Evolutionary conservation across 2,329 filamentous ascomycete species (phyloP).

Genomic region (Diplocarpon mali): DNA sequence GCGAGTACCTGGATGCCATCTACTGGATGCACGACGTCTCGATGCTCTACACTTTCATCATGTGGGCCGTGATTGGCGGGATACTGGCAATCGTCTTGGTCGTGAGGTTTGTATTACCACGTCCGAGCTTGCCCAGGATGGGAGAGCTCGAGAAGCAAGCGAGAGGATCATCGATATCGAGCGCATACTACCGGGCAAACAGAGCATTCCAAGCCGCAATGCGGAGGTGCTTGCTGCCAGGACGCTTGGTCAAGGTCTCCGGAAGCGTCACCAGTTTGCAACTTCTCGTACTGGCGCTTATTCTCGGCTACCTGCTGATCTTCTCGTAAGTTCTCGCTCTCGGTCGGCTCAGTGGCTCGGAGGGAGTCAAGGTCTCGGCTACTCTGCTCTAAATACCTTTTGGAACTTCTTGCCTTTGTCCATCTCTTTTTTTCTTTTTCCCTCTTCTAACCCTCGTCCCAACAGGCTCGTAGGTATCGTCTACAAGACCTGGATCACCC

Average conservation of each 20-base stretch:
- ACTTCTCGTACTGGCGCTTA: constrained; percentile 45
- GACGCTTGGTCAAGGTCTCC: constrained; percentile 46
- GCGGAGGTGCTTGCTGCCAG: constrained; percentile 44
- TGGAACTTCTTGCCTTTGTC: no score
- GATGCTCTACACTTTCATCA: constrained; percentile 44
- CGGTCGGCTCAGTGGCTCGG: no score
- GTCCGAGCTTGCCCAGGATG: neutral
- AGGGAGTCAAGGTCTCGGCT: no score
- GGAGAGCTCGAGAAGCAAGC: constrained; percentile 24
- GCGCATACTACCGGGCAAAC: constrained; percentile 12
- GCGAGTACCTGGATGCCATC: constrained; percentile 44
- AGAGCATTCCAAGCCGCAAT: neutral
- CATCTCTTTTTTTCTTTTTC: neutral
- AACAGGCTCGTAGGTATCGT: constrained; percentile 48
- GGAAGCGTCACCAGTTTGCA: constrained; percentile 59
- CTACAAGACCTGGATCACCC: constrained; percentile 60
- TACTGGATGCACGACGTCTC: constrained; percentile 42
- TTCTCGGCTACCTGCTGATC: constrained; percentile 52
- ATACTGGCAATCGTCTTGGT: constrained; percentile 30
- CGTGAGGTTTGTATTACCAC: neutral
- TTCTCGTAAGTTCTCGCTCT: constrained; percentile 39
- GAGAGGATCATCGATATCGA: neutral
- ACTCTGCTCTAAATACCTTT: no score
- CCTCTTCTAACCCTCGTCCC: neutral
- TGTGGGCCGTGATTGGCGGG: constrained; percentile 43